phyloP scores from a whole-genome alignment of 2,329 filamentous ascomycete genomes.

The Fusarium goolgardi region DNA sequence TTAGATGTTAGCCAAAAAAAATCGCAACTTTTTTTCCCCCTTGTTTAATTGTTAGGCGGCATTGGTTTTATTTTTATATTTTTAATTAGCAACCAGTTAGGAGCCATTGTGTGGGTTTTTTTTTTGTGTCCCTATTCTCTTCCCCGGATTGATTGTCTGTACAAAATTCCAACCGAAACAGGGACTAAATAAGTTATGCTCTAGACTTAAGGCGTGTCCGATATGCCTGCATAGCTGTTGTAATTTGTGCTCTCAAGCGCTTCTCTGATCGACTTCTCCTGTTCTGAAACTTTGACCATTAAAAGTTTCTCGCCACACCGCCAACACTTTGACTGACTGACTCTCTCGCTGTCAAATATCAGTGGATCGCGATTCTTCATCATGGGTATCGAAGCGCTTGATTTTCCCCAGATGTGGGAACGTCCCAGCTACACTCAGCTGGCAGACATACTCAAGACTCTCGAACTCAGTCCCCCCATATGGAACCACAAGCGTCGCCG shows the following conservation, averaged over 20 bases:
- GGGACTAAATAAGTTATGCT: conserved; percentile 18
- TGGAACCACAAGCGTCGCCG: conserved; percentile 67
- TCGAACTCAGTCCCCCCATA: conserved; percentile 74
- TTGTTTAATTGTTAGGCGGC: conserved; percentile 8
- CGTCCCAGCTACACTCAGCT: conserved; percentile 75
- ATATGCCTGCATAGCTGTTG: conserved; percentile 28
- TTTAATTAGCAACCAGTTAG: conserved; percentile 12
- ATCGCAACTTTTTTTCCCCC: conserved; percentile 5
- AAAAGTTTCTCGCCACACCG: conserved; percentile 24
- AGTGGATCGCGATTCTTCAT: not conserved
- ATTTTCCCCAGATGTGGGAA: conserved; percentile 86
- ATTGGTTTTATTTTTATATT: not conserved
- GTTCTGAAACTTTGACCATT: conserved; percentile 2
- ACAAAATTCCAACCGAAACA: conserved; percentile 6
- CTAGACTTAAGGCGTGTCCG: conserved; percentile 21
- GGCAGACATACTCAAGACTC: conserved; percentile 71
- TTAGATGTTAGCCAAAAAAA: conserved; percentile 21
- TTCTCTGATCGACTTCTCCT: conserved; percentile 4
- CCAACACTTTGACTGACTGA: conserved; percentile 4
- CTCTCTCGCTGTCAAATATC: not conserved
- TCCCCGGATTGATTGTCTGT: conserved; percentile 23
- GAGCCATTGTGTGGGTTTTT: conserved; percentile 26
- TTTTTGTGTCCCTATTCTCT: not conserved
- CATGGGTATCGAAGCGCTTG: conserved; percentile 56
- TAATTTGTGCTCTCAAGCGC: conserved; percentile 30